These are phyloP conservation scores for Posidonia australis DNA, from an alignment of 106 monocot genomes.

Conservation along the genomic window DNA sequence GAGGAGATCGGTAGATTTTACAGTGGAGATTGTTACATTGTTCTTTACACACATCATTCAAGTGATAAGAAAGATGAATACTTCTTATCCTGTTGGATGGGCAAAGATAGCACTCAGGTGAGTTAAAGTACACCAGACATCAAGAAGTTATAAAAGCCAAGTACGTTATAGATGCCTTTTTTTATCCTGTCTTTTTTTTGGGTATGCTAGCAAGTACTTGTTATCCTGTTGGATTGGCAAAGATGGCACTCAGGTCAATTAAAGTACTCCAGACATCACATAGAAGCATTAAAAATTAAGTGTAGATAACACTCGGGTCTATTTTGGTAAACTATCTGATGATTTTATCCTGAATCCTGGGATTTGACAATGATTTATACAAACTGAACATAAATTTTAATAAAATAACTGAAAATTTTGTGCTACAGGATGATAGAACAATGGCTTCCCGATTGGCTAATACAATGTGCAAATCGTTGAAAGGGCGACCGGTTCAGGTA, in stretches of 20 bases:
- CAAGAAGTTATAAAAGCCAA: too few relatives aligned
- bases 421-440: slow-evolving; percentile 68
- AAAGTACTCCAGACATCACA: neutral
- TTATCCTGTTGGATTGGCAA: slow-evolving; percentile 87
- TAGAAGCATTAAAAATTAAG: too few relatives aligned
- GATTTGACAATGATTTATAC: neutral
- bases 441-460: slow-evolving; percentile 69
- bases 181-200: too few relatives aligned
- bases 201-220: slow-evolving; percentile 84
- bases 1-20: slow-evolving; percentile 96
- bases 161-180: too few relatives aligned
- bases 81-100: slow-evolving; percentile 85
- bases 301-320: too few relatives aligned
- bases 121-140: neutral
- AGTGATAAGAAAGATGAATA: slow-evolving; percentile 89
- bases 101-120: slow-evolving; percentile 82
- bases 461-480: slow-evolving; percentile 81
- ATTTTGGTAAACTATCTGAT: too few relatives aligned
- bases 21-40: slow-evolving; percentile 88
- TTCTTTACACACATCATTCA: slow-evolving; percentile 82
- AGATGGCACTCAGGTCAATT: slow-evolving; percentile 26
- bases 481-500: slow-evolving; percentile 86
- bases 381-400: neutral
- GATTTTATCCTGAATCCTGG: too few relatives aligned
- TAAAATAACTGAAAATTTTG: neutral